Conservation (phyloP, 2,329 filamentous ascomycete genomes). For the Fusarium napiforme region DNA sequence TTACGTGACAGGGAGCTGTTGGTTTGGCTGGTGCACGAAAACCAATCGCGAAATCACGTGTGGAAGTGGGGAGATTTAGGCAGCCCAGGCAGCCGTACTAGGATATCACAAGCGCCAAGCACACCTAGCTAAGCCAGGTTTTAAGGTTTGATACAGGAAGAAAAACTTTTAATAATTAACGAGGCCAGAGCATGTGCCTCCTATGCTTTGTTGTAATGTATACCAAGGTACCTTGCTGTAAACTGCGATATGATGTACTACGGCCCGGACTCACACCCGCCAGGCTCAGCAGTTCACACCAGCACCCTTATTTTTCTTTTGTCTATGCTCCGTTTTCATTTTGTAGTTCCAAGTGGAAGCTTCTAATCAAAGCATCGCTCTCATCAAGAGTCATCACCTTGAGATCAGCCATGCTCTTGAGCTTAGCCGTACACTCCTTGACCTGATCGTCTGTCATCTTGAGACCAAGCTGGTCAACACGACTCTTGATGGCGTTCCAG, state of each 20-base stretch:
- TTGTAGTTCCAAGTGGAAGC: not conserved
- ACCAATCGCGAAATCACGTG: not conserved
- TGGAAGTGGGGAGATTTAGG: not conserved
- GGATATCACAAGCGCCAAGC: not conserved
- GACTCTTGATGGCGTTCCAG: not conserved
- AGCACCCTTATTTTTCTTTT: not conserved
- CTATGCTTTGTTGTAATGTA: rapidly evolving
- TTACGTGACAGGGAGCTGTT: not conserved
- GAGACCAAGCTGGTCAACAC: not conserved
- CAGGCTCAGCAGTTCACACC: no score
- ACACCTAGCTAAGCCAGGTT: not conserved
- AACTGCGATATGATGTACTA: no score
- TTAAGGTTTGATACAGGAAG: not conserved
- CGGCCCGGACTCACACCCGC: no score
- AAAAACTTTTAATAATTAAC: not conserved
- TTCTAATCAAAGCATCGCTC: not conserved
- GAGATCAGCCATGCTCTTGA: not conserved
- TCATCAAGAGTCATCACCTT: not conserved
- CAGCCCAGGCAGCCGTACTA: not conserved
- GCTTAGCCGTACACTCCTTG: not conserved
- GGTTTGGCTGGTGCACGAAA: not conserved
- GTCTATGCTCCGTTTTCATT: not conserved
- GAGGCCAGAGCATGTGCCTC: not conserved
- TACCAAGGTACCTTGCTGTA: rapidly evolving
- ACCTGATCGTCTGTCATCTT: not conserved